These are phyloP conservation scores for Neurospora cerealis DNA, from an alignment of 495 filamentous ascomycete species.

Conservation along the genomic window DNA sequence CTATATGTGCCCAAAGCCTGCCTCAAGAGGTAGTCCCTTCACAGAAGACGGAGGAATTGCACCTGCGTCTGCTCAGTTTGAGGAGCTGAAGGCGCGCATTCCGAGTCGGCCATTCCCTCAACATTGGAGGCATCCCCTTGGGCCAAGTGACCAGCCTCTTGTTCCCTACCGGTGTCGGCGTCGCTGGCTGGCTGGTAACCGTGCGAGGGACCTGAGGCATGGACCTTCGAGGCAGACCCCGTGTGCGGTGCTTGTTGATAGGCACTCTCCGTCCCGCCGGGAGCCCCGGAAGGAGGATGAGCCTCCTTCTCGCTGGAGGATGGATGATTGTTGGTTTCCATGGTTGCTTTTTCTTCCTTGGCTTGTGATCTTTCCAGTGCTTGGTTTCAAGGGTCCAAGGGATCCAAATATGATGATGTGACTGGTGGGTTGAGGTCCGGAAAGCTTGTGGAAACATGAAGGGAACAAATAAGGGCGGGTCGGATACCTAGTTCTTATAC, in stretches of 20 bases:
- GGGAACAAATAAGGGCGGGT: neutral
- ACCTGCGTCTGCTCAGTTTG: neutral
- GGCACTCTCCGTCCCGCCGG: neutral
- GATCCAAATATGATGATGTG: neutral
- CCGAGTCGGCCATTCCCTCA: neutral
- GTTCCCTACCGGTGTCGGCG: neutral
- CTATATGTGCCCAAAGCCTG: neutral
- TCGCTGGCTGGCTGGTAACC: neutral
- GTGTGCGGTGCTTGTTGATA: neutral
- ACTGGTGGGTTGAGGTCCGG: fast-evolving
- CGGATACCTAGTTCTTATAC: neutral
- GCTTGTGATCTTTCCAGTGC: neutral
- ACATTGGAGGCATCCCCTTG: neutral
- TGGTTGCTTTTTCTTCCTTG: neutral
- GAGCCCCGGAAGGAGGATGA: neutral
- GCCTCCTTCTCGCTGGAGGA: neutral
- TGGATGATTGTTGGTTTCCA: neutral
- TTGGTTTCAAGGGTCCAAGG: neutral
- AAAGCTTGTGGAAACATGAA: neutral
- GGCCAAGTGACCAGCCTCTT: neutral
- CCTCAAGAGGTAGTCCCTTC: neutral
- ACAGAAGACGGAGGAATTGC: neutral
- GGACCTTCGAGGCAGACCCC: neutral
- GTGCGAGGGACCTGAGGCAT: neutral
- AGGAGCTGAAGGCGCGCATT: neutral